Conservation (phyloP, 202 grass and related monocot species). For the Setaria viridis region DNA sequence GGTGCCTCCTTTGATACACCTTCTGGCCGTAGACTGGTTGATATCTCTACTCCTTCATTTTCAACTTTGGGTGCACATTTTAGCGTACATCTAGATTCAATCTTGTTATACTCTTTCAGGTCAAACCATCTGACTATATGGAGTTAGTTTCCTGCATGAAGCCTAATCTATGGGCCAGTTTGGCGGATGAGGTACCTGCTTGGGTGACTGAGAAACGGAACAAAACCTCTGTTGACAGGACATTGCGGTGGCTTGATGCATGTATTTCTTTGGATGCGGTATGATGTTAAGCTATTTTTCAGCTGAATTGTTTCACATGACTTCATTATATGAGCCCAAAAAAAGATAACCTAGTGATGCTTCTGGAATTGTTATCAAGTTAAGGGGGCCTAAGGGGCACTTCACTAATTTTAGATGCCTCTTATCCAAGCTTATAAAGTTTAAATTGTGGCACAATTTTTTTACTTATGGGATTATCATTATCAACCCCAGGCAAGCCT, state of each 20-base stretch:
- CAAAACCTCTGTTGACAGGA: conserved; percentile 87
- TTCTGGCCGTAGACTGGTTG: conserved; percentile 76
- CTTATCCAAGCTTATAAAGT: conserved; percentile 12
- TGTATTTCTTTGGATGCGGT: conserved; percentile 79
- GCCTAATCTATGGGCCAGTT: conserved; percentile 85
- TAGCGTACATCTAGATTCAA: not conserved
- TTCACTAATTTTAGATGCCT: not conserved
- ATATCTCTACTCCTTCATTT: conserved; percentile 33
- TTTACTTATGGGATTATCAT: not conserved
- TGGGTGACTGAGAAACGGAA: conserved; percentile 92
- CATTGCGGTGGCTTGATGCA: conserved; percentile 86
- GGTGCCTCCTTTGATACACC: conserved; percentile 94
- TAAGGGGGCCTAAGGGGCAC: not conserved
- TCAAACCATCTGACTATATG: conserved; percentile 89
- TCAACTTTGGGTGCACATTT: conserved; percentile 35
- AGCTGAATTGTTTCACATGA: not conserved
- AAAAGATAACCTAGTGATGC: not conserved
- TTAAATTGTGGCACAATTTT: not conserved
- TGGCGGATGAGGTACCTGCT: conserved; percentile 91
- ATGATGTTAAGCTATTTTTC: conserved; percentile 14
- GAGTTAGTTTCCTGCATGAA: conserved; percentile 79
- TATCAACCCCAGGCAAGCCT: not conserved
- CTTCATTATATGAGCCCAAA: not conserved
- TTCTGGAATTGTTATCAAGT: conserved; percentile 11
- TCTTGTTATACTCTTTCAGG: conserved; percentile 45